Base-by-base conservation (phyloP, 306 rosid species). In the Astragalus glycyphyllos region DNA sequence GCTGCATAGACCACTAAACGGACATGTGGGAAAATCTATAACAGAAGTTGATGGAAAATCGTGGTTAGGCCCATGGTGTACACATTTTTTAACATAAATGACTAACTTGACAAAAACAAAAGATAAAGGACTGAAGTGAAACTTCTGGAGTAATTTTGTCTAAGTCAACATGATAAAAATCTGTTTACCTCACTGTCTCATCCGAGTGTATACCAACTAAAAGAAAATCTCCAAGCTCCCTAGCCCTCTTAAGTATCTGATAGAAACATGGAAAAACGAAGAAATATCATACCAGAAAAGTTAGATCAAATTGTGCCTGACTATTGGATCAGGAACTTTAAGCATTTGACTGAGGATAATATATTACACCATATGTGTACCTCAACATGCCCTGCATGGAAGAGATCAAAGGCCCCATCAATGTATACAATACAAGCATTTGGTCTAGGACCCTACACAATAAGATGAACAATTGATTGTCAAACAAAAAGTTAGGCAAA, bases 331-430 rank as follows among this genome's bases (percentile, higher is more conserved):
- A 49, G 20, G 35, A 80, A 16, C 77, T 58, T 45, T 0, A 4
- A 59, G 31, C 58, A 59, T 71, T 78, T 7, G 38, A 60, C 64
- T 47, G 72, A 17, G 29, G 58, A 50, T 29, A 37, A 78, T 12
- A 59, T 57, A 45, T 40, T 65, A 65, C 42, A 69, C 29, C n/a
- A 38, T 55, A 26, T 40, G 15, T 20, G 62, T 82, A 82, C 99
- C 99, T 91, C 89, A 72, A 95, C 97, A 68, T 95, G 99, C 64
- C 99, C 99, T 0, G 99, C 99, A 66, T 95, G 99, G 79, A 95
- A 95, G 71, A 95, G 96, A 86, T 95, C 99, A 88, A 91, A 95
- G 67, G 97, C 99, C 74, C 99, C 99, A 77, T 91, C 99, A 81
- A 95, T 89, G 86, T 91, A 95, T 68, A 95, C 92, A 76, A 95